Evolutionary conservation across 352 stramenopile genomes (phyloP).

Genomic region (Globisporangium barbulae): DNA sequence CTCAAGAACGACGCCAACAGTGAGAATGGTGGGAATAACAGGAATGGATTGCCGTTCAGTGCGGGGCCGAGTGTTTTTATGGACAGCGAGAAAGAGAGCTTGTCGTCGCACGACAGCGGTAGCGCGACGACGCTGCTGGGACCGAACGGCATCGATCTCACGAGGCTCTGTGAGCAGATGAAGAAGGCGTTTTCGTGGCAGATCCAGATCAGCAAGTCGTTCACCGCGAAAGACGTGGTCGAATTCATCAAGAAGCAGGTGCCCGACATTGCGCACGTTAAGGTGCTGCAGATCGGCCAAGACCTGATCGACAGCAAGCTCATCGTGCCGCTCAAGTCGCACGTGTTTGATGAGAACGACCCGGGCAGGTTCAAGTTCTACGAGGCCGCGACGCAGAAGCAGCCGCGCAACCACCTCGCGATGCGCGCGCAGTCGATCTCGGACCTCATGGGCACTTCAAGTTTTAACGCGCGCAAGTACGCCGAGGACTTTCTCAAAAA

Average conservation of each 20-base stretch:
- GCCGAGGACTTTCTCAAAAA: conserved; percentile 77
- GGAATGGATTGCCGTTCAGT: not conserved
- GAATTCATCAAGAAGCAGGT: conserved; percentile 57
- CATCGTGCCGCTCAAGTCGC: conserved; percentile 70
- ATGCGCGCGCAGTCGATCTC: conserved; percentile 71
- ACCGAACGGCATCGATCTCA: conserved; percentile 50
- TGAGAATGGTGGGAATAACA: not conserved
- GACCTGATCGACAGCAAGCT: conserved; percentile 68
- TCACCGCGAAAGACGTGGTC: conserved; percentile 60
- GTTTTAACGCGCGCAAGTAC: conserved; percentile 74
- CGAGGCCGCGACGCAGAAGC: conserved; percentile 38
- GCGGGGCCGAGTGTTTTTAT: not conserved
- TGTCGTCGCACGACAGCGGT: not conserved
- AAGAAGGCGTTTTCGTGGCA: conserved; percentile 70
- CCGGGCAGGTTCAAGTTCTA: conserved; percentile 59
- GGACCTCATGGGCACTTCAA: conserved; percentile 67
- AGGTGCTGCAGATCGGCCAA: conserved; percentile 59
- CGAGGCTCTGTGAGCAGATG: conserved; percentile 63
- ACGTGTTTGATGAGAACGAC: conserved; percentile 67
- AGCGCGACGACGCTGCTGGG: conserved; percentile 19
- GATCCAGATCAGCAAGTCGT: conserved; percentile 74
- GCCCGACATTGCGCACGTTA: conserved; percentile 28
- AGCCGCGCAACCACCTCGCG: conserved; percentile 65
- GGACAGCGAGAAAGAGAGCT: conserved; percentile 10
- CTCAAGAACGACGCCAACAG: conserved; percentile 29